phyloP scores from a whole-genome alignment of 257 asterid species.

The Forsythia suspensa region DNA sequence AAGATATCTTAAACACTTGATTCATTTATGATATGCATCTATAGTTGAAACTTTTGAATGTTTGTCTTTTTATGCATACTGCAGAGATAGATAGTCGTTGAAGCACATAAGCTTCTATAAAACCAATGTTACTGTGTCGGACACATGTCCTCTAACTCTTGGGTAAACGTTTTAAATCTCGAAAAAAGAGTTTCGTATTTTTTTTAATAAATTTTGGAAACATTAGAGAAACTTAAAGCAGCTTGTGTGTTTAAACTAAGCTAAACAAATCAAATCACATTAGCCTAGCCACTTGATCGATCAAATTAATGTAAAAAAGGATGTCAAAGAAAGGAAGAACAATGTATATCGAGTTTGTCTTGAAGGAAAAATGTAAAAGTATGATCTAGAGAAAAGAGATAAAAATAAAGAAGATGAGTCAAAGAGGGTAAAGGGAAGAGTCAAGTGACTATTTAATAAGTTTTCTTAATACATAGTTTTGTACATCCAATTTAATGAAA shows the following conservation, averaged over 20 bases:
- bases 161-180: background rate
- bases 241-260: background rate
- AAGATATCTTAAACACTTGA: constrained; percentile 2
- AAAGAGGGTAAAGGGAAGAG: background rate
- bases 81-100: background rate
- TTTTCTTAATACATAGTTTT: background rate
- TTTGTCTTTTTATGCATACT: constrained; percentile 6
- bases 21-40: constrained; percentile 2
- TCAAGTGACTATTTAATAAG: background rate
- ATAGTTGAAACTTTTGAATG: background rate
- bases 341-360: background rate
- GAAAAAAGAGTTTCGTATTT: background rate
- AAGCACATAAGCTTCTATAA: background rate
- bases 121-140: background rate
- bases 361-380: background rate
- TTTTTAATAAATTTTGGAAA: background rate
- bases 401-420: background rate
- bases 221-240: background rate
- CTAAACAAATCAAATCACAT: background rate
- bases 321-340: background rate
- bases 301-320: background rate
- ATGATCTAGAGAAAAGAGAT: background rate
- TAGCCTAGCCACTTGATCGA: background rate
- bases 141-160: background rate
- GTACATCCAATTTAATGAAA: background rate